Evolutionary conservation across 2,329 filamentous ascomycete genomes (phyloP), one percentile per base, ranked within the genome.

Genomic region (Aureobasidium lini): DNA sequence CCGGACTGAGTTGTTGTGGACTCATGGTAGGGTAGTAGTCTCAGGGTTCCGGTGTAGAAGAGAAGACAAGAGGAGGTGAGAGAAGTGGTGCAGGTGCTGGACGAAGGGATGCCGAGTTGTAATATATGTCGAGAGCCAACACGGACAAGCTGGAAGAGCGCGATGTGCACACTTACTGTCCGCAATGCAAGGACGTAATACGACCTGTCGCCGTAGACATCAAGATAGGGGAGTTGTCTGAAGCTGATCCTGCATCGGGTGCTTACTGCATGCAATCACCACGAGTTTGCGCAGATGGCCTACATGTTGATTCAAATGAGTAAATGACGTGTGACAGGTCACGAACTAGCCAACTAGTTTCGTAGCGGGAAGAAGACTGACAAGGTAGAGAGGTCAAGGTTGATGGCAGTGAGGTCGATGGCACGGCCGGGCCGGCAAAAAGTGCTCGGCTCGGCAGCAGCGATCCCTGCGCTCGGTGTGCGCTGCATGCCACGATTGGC

Each of bases 241-340:
- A 46, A 46, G 29, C 40, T 56, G 52, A 23, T 16, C 13, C 39
- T 44, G 40, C 28, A 29, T 39, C 43, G 43, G 53, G 43, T 28
- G 43, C 34, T 48, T 36, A 57, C 43, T 57, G 42, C 39, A 44
- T 60, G 50, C 42, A 36, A 53, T 13, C 46, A 18, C 15, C 23
- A 43, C 46, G 47, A 46, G 15, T 8, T 29, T 29, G 16, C 7
- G 28, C 53, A 28, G 16, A 10, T 37, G 32, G 34, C 46, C 47
- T 59, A 52, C 46, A 52, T 52, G 31, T 10, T 46, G 52, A 34
- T 43, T 18, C 8, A 34, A 37, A 47, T 59, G 57, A 59, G 57
- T 37, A 52, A 50, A 28, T 36, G 36, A n/a, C 1, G 23, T 42
- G 4, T 23, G 37, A 59, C 29, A 59, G 37, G 47, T 15, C 36